Conservation (phyloP, 768 basidiomycete species). For the Mycena capillaripes region DNA sequence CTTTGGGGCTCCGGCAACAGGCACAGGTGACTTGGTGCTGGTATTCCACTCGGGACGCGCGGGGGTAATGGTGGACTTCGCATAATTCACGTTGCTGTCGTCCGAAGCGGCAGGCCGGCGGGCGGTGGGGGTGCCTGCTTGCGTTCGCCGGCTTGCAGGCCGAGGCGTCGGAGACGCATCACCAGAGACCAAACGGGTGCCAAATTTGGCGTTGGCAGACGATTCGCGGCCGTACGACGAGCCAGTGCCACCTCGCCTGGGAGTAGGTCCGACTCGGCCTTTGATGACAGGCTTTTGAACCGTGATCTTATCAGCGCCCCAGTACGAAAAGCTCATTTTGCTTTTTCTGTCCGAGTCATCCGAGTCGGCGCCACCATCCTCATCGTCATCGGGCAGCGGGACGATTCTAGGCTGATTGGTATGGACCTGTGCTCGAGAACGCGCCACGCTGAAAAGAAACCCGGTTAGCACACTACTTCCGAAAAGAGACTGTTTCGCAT, state of each 20-base stretch:
- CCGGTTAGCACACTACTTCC: background rate
- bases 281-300: conserved; percentile 84
- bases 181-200: conserved; percentile 80
- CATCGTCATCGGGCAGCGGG: conserved; percentile 77
- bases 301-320: conserved; percentile 93
- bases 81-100: conserved; percentile 70
- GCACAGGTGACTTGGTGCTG: conserved; percentile 63
- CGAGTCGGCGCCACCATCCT: conserved; percentile 73
- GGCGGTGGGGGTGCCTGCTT: conserved; percentile 58
- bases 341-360: conserved; percentile 91
- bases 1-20: conserved; percentile 56
- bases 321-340: conserved; percentile 96
- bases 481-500: conserved; percentile 47
- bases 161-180: conserved; percentile 65
- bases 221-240: conserved; percentile 84
- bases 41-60: conserved; percentile 78
- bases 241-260: conserved; percentile 58
- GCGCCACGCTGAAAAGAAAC: conserved; percentile 68
- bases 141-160: conserved; percentile 75
- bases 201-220: conserved; percentile 94
- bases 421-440: conserved; percentile 74
- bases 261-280: conserved; percentile 51
- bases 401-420: conserved; percentile 70
- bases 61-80: conserved; percentile 77
- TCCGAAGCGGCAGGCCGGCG: conserved; percentile 67